phyloP scores from a whole-genome alignment of 441 rosid species.

The Hypseocharis bilobata region DNA sequence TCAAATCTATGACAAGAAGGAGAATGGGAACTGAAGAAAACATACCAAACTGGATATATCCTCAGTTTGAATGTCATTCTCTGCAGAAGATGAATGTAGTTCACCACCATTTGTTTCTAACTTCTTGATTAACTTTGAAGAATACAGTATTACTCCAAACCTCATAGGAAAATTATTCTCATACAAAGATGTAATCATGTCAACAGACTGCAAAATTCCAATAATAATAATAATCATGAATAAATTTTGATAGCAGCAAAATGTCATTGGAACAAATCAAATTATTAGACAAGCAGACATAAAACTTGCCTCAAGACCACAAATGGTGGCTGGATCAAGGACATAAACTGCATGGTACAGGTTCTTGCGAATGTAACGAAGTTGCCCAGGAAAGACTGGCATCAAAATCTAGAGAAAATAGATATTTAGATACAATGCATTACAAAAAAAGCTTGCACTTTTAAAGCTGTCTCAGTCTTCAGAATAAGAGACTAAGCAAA shows the following conservation, averaged over 20 bases:
- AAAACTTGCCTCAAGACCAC: constrained; percentile 87
- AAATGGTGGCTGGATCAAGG: constrained; percentile 79
- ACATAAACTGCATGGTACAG: constrained; percentile 88
- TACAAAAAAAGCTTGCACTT: constrained; percentile 18
- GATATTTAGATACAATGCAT: constrained; percentile 16
- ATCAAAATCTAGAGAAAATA: constrained; percentile 66
- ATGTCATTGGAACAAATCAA: constrained; percentile 9
- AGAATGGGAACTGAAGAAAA: constrained; percentile 19
- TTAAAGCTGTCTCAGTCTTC: constrained; percentile 21
- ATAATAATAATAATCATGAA: constrained; percentile 20
- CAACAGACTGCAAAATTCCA: constrained; percentile 64
- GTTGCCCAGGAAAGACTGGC: constrained; percentile 97
- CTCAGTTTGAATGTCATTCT: constrained; percentile 38
- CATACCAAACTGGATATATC: constrained; percentile 89
- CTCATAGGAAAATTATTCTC: constrained; percentile 83
- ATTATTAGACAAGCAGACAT: constrained; percentile 16
- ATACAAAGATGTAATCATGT: constrained; percentile 59
- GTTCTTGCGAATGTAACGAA: constrained; percentile 92
- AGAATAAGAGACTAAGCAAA: constrained; percentile 15
- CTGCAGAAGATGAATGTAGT: constrained; percentile 31
- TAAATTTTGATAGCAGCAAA: constrained; percentile 11
- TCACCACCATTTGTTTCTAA: constrained; percentile 55
- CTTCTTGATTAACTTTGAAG: constrained; percentile 54
- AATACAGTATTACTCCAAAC: constrained; percentile 85
- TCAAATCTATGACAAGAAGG: not conserved